Conservation (phyloP, 2,329 filamentous ascomycete species). For the Apiospora aurea region DNA sequence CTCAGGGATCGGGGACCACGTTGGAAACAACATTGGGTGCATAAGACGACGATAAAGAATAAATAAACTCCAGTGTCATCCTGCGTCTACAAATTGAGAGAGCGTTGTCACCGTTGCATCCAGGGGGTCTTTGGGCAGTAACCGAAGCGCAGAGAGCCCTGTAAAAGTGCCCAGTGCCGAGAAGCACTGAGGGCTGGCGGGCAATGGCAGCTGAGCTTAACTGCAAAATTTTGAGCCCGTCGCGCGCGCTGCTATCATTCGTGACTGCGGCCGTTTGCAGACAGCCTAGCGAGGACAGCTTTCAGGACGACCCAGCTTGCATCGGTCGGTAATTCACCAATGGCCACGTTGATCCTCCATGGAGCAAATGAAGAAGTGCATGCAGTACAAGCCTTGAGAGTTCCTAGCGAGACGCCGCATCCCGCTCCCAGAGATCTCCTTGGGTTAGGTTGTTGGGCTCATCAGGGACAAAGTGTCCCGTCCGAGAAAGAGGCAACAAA, state of each 20-base stretch:
- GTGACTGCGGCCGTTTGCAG: constrained; percentile 6
- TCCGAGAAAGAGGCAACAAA: not conserved
- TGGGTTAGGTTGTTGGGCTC: not conserved
- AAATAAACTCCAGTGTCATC: not conserved
- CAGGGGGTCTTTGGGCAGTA: constrained; percentile 18
- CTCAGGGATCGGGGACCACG: constrained; percentile 14
- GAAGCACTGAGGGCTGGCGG: not conserved
- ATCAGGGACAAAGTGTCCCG: not conserved
- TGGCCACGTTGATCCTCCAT: not conserved
- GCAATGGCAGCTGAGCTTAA: not conserved
- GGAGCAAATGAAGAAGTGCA: not conserved
- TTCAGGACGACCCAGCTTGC: not conserved
- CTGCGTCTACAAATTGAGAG: not conserved
- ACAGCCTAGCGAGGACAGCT: not conserved
- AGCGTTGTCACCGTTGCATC: constrained; percentile 11
- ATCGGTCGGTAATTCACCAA: not conserved
- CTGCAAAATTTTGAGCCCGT: not conserved
- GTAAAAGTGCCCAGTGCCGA: not conserved
- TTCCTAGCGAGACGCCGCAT: constrained; percentile 8
- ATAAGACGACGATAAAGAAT: not conserved
- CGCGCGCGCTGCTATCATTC: not conserved
- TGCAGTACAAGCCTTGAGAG: not conserved
- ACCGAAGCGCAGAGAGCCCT: not conserved
- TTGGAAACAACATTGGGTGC: not conserved
- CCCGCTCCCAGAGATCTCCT: not conserved